These are phyloP conservation scores for Panicum hallii DNA, from an alignment of 202 grass and related monocot species.

Conservation along the genomic window DNA sequence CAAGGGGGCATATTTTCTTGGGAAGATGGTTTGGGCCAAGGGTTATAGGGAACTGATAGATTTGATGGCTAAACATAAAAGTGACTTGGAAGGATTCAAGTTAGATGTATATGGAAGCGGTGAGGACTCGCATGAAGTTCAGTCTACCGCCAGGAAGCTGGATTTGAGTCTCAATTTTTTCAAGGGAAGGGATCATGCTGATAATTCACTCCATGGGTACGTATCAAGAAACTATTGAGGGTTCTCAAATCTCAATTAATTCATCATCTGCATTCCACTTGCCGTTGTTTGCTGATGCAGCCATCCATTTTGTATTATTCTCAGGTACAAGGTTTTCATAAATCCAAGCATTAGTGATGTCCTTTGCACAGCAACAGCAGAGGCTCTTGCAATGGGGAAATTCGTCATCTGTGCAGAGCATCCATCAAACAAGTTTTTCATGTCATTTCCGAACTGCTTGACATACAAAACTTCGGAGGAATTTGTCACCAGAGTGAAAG, in stretches of 20 bases:
- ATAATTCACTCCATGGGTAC: conserved; percentile 81
- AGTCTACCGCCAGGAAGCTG: conserved; percentile 63
- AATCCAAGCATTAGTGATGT: conserved; percentile 87
- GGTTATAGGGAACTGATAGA: conserved; percentile 81
- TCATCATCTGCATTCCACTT: neutral
- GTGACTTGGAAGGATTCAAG: conserved; percentile 73
- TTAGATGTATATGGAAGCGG: conserved; percentile 80
- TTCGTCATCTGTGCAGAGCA: conserved; percentile 89
- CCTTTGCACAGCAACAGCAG: conserved; percentile 82
- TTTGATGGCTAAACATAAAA: conserved; percentile 73
- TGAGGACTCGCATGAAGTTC: conserved; percentile 78
- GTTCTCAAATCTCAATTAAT: neutral
- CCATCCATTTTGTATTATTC: neutral
- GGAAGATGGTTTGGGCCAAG: conserved; percentile 95
- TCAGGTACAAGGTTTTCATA: conserved; percentile 86
- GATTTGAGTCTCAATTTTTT: conserved; percentile 75
- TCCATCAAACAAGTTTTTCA: conserved; percentile 87
- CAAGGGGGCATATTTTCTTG: conserved; percentile 86
- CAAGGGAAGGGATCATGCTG: conserved; percentile 81
- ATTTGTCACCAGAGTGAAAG: conserved; percentile 66
- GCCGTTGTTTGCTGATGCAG: conserved; percentile 23
- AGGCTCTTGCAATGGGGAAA: conserved; percentile 89
- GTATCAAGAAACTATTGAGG: conserved; percentile 4
- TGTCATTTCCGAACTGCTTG: conserved; percentile 75
- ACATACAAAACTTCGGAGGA: conserved; percentile 79